phyloP scores from a whole-genome alignment of 495 filamentous ascomycete genomes.

The Aspergillus saccharolyticus region DNA sequence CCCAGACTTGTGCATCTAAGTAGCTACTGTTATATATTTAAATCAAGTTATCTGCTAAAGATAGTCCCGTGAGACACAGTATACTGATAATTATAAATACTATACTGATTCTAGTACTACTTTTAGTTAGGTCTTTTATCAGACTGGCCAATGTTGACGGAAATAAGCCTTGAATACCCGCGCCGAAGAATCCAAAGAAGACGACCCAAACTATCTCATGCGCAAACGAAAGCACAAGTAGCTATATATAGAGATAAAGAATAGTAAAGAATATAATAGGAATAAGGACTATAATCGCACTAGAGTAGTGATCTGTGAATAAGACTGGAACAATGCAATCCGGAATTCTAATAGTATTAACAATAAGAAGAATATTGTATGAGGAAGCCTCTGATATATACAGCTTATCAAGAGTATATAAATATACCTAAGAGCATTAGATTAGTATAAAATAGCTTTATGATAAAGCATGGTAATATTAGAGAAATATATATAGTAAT shows the following conservation, averaged over 20 bases:
- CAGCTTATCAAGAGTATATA: background rate
- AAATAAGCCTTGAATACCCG: constrained; percentile 59
- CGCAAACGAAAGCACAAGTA: background rate
- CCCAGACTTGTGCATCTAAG: constrained; percentile 47
- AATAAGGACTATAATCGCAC: background rate
- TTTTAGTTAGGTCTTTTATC: constrained; percentile 54
- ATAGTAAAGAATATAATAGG: background rate
- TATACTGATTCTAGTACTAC: constrained; percentile 67
- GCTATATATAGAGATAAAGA: background rate
- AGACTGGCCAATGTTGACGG: constrained; percentile 52
- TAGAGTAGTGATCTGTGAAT: constrained; percentile 3
- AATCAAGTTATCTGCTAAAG: constrained; percentile 55
- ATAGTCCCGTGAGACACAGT: constrained; percentile 62
- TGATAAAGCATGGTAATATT: background rate
- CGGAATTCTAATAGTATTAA: constrained; percentile 8
- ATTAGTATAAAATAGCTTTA: background rate
- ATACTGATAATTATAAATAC: constrained; percentile 62
- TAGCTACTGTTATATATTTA: constrained; percentile 39
- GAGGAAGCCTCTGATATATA: background rate
- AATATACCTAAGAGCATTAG: background rate
- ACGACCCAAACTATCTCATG: background rate
- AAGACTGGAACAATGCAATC: constrained; percentile 4
- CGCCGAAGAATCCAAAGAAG: constrained; percentile 51
- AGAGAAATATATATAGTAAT: constrained; percentile 3
- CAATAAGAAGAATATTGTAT: constrained; percentile 2